These are phyloP conservation scores for Hirsutella minnesotensis DNA, from an alignment of 2,329 filamentous ascomycete genomes.

Conservation along the genomic window DNA sequence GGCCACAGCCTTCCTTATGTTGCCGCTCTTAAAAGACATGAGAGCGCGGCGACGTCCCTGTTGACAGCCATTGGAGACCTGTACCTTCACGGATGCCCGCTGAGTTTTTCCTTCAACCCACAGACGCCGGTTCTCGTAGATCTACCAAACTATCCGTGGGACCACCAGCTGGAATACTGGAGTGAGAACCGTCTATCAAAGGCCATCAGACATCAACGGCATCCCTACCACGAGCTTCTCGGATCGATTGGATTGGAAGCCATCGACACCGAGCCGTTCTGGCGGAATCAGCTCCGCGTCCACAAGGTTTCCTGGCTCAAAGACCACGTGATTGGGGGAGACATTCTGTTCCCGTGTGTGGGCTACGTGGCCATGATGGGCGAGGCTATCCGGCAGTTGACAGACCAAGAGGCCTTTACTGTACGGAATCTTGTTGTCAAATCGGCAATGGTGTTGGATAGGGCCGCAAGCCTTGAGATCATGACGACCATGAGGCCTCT, in stretches of 20 bases:
- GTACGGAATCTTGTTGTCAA: constrained; percentile 5
- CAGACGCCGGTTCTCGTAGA: constrained; percentile 20
- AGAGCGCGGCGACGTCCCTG: constrained; percentile 6
- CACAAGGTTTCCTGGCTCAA: constrained; percentile 29
- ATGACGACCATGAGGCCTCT: constrained; percentile 5
- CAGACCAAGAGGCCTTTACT: constrained; percentile 1
- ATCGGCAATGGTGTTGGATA: constrained; percentile 4
- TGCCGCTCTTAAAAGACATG: constrained; percentile 6
- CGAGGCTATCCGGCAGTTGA: constrained; percentile 21
- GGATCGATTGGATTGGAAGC: constrained; percentile 16
- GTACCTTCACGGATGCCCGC: constrained; percentile 5
- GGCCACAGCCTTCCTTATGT: constrained; percentile 7
- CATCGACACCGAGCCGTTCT: constrained; percentile 20
- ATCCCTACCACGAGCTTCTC: constrained; percentile 16
- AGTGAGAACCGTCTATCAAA: constrained; percentile 11
- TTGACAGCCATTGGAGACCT: constrained; percentile 7
- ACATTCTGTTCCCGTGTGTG: constrained; percentile 29
- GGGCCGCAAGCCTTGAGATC: constrained; percentile 5
- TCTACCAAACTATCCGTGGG: constrained; percentile 15
- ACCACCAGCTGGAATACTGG: constrained; percentile 10
- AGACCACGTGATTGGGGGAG: constrained; percentile 27
- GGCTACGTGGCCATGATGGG: constrained; percentile 30
- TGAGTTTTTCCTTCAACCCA: constrained; percentile 5
- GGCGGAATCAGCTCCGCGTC: constrained; percentile 25
- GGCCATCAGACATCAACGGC: constrained; percentile 11